A percentile compares a stretch with the other conserved stretches of the same genome.
These are phyloP conservation scores for Massariosphaeria phaeospora DNA, from an alignment of 495 filamentous ascomycete genomes.

Conservation along the genomic window DNA sequence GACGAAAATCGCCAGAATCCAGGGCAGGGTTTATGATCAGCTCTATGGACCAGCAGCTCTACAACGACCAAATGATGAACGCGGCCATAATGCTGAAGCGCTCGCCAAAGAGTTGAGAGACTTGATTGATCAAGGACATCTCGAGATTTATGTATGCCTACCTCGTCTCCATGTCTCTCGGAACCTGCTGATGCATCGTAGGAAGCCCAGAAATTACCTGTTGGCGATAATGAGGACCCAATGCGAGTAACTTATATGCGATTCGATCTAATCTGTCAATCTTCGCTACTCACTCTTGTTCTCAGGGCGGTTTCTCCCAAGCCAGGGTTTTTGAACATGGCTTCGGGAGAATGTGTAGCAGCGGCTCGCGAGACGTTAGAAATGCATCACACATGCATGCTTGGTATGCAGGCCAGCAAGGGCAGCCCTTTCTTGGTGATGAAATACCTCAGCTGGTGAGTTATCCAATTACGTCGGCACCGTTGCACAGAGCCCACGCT, in stretches of 20 bases:
- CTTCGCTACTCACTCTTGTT: slow-evolving; percentile 32
- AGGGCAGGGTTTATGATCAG: slow-evolving; percentile 54
- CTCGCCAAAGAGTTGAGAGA: neutral
- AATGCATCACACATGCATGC: slow-evolving; percentile 33
- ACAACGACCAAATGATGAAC: slow-evolving; percentile 45
- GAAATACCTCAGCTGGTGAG: slow-evolving; percentile 35
- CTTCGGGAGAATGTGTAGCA: slow-evolving; percentile 31
- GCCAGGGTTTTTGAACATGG: slow-evolving; percentile 6
- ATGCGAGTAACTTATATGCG: slow-evolving; percentile 23
- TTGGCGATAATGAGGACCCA: neutral
- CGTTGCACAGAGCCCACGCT: no score
- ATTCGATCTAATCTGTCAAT: slow-evolving; percentile 32
- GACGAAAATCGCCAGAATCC: slow-evolving; percentile 53
- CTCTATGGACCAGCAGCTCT: slow-evolving; percentile 60
- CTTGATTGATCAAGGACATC: neutral
- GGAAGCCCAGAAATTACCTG: neutral
- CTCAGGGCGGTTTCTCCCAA: slow-evolving; percentile 29
- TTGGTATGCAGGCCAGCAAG: slow-evolving; percentile 22
- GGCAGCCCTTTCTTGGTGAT: slow-evolving; percentile 29
- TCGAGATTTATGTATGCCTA: neutral
- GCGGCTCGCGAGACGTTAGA: slow-evolving; percentile 33
- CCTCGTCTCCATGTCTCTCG: no score
- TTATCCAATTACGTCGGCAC: no score
- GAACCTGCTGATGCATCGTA: neutral
- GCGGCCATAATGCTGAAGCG: slow-evolving; percentile 23